These are phyloP conservation scores for Cicer cuneatum DNA, from an alignment of 306 rosid genomes.

Conservation along the genomic window DNA sequence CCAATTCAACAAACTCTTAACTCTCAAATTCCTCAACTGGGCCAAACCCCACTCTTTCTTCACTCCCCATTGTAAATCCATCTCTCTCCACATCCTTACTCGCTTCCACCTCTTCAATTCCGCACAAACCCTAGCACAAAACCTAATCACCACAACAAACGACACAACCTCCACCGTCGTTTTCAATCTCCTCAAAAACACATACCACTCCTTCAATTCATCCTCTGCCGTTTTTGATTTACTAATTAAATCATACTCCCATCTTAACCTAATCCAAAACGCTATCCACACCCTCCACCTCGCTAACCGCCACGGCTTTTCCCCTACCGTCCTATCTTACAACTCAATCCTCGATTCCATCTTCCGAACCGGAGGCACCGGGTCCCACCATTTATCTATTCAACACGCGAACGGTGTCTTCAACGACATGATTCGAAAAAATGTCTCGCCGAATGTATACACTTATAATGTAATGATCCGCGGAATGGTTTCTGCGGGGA, in stretches of 20 bases:
- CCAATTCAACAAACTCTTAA: constrained; percentile 59
- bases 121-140: constrained; percentile 78
- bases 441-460: constrained; percentile 75
- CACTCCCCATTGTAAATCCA: constrained; percentile 66
- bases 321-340: constrained; percentile 70
- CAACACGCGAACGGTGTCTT: constrained; percentile 42
- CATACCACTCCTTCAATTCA: constrained; percentile 61
- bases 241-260: constrained; percentile 74
- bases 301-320: constrained; percentile 66
- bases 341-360: constrained; percentile 68
- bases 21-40: constrained; percentile 71
- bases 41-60: constrained; percentile 63
- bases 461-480: constrained; percentile 83
- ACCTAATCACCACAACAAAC: constrained; percentile 53
- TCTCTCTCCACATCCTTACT: constrained; percentile 86
- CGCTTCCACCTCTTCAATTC: constrained; percentile 73
- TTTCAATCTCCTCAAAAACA: constrained; percentile 61
- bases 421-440: constrained; percentile 62
- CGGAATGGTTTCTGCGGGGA: constrained; percentile 59
- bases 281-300: constrained; percentile 61
- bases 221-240: constrained; percentile 78
- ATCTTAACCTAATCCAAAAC: constrained; percentile 51
- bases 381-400: neutral
- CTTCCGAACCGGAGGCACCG: constrained; percentile 47
- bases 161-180: constrained; percentile 39